Evolutionary conservation across 106 monocot genomes (phyloP), one percentile per base, ranked within the genome.

Genomic region (Allium cepa): DNA sequence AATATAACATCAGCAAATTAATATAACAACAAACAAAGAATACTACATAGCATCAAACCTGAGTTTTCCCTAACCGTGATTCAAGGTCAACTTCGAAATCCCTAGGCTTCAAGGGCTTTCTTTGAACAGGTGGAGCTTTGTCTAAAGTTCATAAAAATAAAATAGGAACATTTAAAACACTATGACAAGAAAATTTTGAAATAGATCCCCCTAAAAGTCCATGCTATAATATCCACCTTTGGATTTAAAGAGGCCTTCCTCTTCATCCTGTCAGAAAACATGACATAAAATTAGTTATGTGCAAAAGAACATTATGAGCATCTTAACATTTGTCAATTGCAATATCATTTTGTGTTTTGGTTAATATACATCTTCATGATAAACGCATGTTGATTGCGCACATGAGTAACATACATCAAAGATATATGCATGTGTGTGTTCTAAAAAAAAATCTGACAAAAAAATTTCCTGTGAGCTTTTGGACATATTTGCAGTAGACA

Each of bases 31-130:
- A 36, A 36, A 36, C 36, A 36, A 36, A 36, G 36, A 36, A 36
- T 36, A 36, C 5, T 22, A 53, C 7, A 15, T 63, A 48, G 76
- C 58, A 56, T 84, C 56, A 46, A 3, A 69, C 97, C 92, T 97
- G 97, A n/a, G 97, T 97, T 56, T 97, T 97, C 49, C 97, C 97
- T 46, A 97, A 66, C 13, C 97, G 85, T n/a, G 92, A 92, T 72
- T 87, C 82, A 56, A 97, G 88, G 65, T 97, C 97, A 45, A 97
- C 92, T 80, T 97, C 97, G 82, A 78, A 92, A 76, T 97, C 97
- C 36, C 97, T 71, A 57, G 92, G 97, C 75, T 97, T 97, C 80
- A 97, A 77, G 27, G 97, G 97, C 60, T 92, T 86, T 28, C 97
- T 69, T 76, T 92, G 97, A 46, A 90, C 77, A 8, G 82, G 92